Percentiles rank a stretch among this genome's conserved stretches.
Conservation (phyloP, 805 yeast species). For the Wickerhamomyces rabaulensis region DNA sequence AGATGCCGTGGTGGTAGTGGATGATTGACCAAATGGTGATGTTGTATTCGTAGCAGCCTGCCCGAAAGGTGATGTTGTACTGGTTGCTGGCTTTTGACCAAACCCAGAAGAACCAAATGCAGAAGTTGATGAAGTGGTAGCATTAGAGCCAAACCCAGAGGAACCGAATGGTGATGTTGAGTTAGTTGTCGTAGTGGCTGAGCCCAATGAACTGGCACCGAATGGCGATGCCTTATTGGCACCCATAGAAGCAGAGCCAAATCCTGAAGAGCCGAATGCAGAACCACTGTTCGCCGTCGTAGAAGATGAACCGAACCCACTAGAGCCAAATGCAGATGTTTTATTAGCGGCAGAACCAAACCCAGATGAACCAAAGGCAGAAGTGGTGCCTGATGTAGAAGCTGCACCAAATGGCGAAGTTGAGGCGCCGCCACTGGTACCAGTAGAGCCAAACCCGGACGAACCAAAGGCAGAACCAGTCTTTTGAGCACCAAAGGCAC, state of each 20-base stretch:
- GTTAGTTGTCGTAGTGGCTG: slow-evolving; percentile 3
- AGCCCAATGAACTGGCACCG: neutral
- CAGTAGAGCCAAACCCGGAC: slow-evolving; percentile 12
- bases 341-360: slow-evolving; percentile 6
- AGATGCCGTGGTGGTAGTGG: neutral
- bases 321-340: slow-evolving; percentile 3
- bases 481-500: slow-evolving; percentile 9
- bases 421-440: neutral
- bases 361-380: slow-evolving; percentile 13
- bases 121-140: slow-evolving; percentile 2
- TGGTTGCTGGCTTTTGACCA: neutral
- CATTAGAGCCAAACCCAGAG: neutral
- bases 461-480: slow-evolving; percentile 7
- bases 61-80: slow-evolving; percentile 2
- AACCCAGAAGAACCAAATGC: slow-evolving; percentile 3
- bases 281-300: neutral
- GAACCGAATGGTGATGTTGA: slow-evolving; percentile 17
- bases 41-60: neutral
- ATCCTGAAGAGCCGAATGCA: slow-evolving; percentile 10
- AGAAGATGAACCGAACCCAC: slow-evolving; percentile 2
- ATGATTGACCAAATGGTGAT: slow-evolving; percentile 1
- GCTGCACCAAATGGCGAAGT: slow-evolving; percentile 3
- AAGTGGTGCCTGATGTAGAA: slow-evolving; percentile 1
- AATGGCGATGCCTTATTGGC: neutral
- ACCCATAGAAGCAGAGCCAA: slow-evolving; percentile 8